These are phyloP conservation scores for Cladorrhinum samala DNA, from an alignment of 495 filamentous ascomycete species.

Conservation along the genomic window DNA sequence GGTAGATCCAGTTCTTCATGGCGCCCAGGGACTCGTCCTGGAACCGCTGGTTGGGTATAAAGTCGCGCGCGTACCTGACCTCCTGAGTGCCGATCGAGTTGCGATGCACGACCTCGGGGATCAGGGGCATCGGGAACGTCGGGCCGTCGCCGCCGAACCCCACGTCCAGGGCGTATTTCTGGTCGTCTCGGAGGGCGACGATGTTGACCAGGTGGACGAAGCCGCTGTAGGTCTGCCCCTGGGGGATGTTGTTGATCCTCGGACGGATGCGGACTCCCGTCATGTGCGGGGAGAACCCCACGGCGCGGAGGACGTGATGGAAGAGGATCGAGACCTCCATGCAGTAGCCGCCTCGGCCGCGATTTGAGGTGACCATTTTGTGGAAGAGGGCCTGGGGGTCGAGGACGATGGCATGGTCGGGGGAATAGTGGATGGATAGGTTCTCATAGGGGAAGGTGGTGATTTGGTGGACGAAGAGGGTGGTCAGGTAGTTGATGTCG, in stretches of 20 bases:
- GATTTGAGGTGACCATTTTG: conserved; percentile 51
- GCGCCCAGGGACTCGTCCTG: conserved; percentile 16
- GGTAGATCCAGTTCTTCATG: conserved; percentile 56
- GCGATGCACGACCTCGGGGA: conserved; percentile 29
- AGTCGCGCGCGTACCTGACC: conserved; percentile 41
- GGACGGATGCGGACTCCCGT: conserved; percentile 31
- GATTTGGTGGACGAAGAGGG: conserved; percentile 49
- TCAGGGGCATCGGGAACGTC: conserved; percentile 48
- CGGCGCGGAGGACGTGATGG: conserved; percentile 48
- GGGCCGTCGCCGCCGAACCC: conserved; percentile 60
- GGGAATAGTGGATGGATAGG: conserved; percentile 44
- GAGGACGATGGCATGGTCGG: conserved; percentile 42
- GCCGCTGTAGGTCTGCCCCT: conserved; percentile 33
- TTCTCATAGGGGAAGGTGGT: conserved; percentile 64
- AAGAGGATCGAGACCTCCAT: conserved; percentile 64
- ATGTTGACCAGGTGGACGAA: conserved; percentile 56
- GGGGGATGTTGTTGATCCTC: conserved; percentile 22
- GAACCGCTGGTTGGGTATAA: conserved; percentile 41
- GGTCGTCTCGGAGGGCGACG: conserved; percentile 38
- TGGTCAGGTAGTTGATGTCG: conserved; percentile 31
- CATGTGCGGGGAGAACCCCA: conserved; percentile 53
- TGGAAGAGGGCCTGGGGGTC: conserved; percentile 50
- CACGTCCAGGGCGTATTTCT: conserved; percentile 53
- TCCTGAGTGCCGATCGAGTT: conserved; percentile 45
- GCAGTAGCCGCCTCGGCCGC: conserved; percentile 63